Base-by-base conservation (phyloP, 2,329 filamentous ascomycete genomes). In the Huntiella bhutanensis region DNA sequence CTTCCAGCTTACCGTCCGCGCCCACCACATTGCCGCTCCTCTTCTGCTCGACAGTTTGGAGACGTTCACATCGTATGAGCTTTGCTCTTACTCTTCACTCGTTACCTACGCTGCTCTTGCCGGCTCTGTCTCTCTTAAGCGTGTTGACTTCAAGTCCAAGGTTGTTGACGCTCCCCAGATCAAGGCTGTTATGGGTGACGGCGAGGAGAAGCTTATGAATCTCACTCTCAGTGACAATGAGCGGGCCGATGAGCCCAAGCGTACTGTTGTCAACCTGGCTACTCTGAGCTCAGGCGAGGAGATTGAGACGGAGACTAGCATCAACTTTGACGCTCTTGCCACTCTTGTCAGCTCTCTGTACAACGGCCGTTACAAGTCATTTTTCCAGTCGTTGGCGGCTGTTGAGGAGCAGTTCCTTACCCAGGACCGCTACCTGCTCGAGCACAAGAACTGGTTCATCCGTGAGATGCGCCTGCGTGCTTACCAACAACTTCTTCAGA, bases 121-220 rank as follows among this genome's bases (percentile, higher is more conserved):
- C 33, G 91, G 91, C 49, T 92, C 87, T 5, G 80, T 96, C 17
- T 91, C 88, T 40, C 74, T 98, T 48, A 94, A 95, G 69, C 82
- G 91, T 42, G 85, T 95, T 33, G 91, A 98, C 63, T 98, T 98
- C 74, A 98, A 98, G 71, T 83, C 83, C 53, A 96, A 96, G 69
- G 91, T 98, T 19, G 88, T 98, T 36, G 91, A 98, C 61, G 91
- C 91, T 5, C 88, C 91, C 10, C 91, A 98, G 66, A 95, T 98
- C 66, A 93, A 91, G 66, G 91, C 91, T 34, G 92, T 98, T 52
- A 75, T 98, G 17, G 91, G 88, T 49, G 80, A 88, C 54, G 80
- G 80, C 17, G 82, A 92, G 55, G 87, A 95, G 58, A 88, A 88
- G 64, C 68, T 94, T 46, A 71, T 85, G 32, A 86, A 85, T 0